A percentile compares a stretch with the other conserved stretches of the same genome.
These are phyloP conservation scores for Trypanosoma congolense DNA, from an alignment of 208 protist genomes.

Conservation along the genomic window DNA sequence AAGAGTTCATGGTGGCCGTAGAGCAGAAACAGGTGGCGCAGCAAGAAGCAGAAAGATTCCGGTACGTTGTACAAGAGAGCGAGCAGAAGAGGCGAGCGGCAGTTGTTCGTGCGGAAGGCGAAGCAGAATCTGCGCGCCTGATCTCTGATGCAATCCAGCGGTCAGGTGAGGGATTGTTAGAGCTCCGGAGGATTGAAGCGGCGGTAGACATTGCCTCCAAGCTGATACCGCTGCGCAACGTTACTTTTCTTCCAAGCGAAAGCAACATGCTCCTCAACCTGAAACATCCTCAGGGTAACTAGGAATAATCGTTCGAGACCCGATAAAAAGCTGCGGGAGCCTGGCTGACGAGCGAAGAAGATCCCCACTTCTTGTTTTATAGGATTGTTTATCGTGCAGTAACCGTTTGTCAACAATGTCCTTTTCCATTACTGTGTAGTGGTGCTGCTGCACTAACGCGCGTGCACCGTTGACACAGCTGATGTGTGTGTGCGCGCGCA, in stretches of 20 bases:
- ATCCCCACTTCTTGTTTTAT: too few relatives aligned
- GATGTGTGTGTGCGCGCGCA: too few relatives aligned
- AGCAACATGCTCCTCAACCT: slow-evolving; percentile 72
- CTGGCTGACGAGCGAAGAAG: too few relatives aligned
- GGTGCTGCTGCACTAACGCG: too few relatives aligned
- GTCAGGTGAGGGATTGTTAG: slow-evolving; percentile 80
- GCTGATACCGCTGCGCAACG: slow-evolving; percentile 74
- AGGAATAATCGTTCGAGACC: too few relatives aligned
- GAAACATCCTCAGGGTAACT: slow-evolving; percentile 10
- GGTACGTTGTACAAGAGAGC: slow-evolving; percentile 94
- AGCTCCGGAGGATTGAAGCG: slow-evolving; percentile 95
- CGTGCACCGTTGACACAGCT: too few relatives aligned
- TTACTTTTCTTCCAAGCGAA: slow-evolving; percentile 74
- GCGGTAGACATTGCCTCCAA: slow-evolving; percentile 93
- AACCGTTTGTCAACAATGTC: too few relatives aligned
- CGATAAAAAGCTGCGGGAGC: too few relatives aligned
- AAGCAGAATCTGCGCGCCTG: slow-evolving; percentile 90
- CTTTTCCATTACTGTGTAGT: too few relatives aligned
- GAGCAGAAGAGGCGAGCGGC: slow-evolving; percentile 92
- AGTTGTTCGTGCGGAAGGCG: slow-evolving; percentile 93
- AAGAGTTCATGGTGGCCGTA: slow-evolving; percentile 94
- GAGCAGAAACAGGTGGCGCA: slow-evolving; percentile 98
- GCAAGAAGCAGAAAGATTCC: slow-evolving; percentile 94
- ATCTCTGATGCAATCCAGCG: slow-evolving; percentile 87
- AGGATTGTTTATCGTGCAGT: too few relatives aligned